A percentile compares a stretch with the other conserved stretches of the same genome.
These are phyloP conservation scores for Aspergillus ruber DNA, from an alignment of 2,329 filamentous ascomycete genomes.

Conservation along the genomic window DNA sequence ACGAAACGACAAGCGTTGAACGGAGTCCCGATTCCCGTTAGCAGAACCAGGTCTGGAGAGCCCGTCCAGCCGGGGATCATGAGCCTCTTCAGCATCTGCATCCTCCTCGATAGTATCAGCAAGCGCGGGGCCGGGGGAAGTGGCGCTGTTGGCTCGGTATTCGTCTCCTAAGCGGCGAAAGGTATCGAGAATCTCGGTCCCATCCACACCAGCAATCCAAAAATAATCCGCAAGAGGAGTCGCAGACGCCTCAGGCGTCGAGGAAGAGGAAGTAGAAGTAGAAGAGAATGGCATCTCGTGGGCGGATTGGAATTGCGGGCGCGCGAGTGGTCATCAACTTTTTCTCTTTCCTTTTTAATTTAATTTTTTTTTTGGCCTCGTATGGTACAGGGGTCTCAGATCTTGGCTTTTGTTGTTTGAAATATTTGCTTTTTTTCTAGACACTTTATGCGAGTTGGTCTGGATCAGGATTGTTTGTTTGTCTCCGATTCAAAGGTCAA, in stretches of 20 bases:
- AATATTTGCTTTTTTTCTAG: neutral
- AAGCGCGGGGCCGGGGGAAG: constrained; percentile 33
- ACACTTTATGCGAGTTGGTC: too few relatives aligned
- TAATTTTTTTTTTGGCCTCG: neutral
- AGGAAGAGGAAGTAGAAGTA: constrained; percentile 8
- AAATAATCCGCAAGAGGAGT: constrained; percentile 60
- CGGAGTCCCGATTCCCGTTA: constrained; percentile 30
- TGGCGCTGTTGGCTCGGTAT: constrained; percentile 32
- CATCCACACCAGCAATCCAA: constrained; percentile 53
- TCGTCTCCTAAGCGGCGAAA: constrained; percentile 38
- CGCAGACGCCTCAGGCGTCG: constrained; percentile 37
- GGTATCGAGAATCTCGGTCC: constrained; percentile 40
- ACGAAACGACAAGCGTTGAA: constrained; percentile 40
- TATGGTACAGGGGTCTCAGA: too few relatives aligned
- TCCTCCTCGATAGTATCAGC: constrained; percentile 58
- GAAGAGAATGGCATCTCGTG: neutral
- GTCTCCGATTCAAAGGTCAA: too few relatives aligned
- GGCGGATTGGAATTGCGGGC: neutral
- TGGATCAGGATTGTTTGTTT: neutral
- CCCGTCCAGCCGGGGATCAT: constrained; percentile 18
- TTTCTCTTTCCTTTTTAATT: neutral
- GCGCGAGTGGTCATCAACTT: neutral
- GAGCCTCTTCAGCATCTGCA: constrained; percentile 49
- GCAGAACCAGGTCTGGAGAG: constrained; percentile 38
- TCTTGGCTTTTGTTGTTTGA: neutral